These are phyloP conservation scores for Cyphellophora europaea DNA, from an alignment of 2,329 filamentous ascomycete species.

Conservation along the genomic window DNA sequence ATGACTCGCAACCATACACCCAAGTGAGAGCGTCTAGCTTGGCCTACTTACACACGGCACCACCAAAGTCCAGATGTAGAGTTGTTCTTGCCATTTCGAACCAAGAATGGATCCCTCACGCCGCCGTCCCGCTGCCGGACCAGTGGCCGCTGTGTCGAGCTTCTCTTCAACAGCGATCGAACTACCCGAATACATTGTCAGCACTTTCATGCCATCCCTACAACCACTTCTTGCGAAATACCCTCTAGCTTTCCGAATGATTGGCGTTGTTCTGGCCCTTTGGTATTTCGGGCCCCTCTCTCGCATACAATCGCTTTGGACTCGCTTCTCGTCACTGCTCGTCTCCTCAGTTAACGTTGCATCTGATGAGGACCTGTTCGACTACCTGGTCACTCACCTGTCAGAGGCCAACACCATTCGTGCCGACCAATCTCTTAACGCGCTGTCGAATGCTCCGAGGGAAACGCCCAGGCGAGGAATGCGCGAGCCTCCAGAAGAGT, in stretches of 20 bases:
- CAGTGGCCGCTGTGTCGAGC: too few species aligned
- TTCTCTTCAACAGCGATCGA: too few species aligned
- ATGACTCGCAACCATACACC: too few species aligned
- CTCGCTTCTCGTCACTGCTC: slow-evolving; percentile 13
- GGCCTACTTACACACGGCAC: too few species aligned
- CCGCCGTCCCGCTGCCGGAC: too few species aligned
- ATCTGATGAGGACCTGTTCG: slow-evolving; percentile 19
- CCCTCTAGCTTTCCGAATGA: slow-evolving; percentile 14
- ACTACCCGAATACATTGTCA: slow-evolving; percentile 16
- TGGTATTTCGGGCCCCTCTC: slow-evolving; percentile 18
- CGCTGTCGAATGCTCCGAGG: slow-evolving; percentile 13
- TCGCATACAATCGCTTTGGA: slow-evolving; percentile 15
- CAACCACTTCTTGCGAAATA: slow-evolving; percentile 16
- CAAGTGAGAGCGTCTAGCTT: too few species aligned
- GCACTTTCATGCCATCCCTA: slow-evolving; percentile 15
- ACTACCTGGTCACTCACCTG: slow-evolving; percentile 15
- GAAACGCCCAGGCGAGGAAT: slow-evolving; percentile 9
- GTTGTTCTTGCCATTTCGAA: too few species aligned
- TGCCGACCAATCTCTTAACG: slow-evolving; percentile 16
- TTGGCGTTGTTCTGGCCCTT: slow-evolving; percentile 17
- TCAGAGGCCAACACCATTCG: slow-evolving; percentile 14
- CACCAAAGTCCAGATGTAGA: too few species aligned
- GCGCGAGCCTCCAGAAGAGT: slow-evolving; percentile 16
- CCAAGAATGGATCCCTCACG: too few species aligned
- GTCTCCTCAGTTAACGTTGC: slow-evolving; percentile 15